Evolutionary conservation across 2,329 filamentous ascomycete species (phyloP).

Genomic region (Diaporthe amygdali): DNA sequence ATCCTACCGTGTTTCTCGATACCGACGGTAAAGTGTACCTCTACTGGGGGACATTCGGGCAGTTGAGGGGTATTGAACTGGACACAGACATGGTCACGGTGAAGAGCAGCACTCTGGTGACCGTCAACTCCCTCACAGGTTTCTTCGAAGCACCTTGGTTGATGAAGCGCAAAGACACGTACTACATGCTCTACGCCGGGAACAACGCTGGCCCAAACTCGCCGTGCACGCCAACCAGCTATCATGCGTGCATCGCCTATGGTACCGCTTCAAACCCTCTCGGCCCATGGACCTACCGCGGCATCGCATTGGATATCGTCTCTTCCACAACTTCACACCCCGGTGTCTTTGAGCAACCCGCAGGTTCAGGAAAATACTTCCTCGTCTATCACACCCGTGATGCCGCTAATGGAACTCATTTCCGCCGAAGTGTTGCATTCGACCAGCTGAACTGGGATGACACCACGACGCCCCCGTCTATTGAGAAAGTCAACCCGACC

Average conservation of each 20-base stretch:
- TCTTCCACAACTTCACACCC: conserved; percentile 44
- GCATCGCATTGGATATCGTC: conserved; percentile 40
- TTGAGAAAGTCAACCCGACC: conserved; percentile 37
- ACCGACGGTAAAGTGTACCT: conserved; percentile 40
- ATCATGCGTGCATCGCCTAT: conserved; percentile 44
- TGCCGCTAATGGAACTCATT: conserved; percentile 39
- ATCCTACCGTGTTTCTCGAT: conserved; percentile 44
- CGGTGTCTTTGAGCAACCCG: conserved; percentile 33
- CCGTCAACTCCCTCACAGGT: conserved; percentile 34
- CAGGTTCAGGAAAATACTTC: conserved; percentile 34
- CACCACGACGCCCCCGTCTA: conserved; percentile 31
- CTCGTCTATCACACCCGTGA: conserved; percentile 43
- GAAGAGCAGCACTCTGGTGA: conserved; percentile 28
- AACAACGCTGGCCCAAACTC: conserved; percentile 42
- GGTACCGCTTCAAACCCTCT: conserved; percentile 39
- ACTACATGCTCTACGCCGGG: conserved; percentile 46
- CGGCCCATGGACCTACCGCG: conserved; percentile 42
- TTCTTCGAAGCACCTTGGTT: conserved; percentile 47
- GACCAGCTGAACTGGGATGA: conserved; percentile 40
- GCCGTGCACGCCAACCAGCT: conserved; percentile 43
- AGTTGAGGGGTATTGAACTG: conserved; percentile 40
- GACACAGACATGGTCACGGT: conserved; percentile 43
- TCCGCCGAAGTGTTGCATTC: conserved; percentile 42
- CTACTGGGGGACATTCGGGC: conserved; percentile 44
- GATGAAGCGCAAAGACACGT: conserved; percentile 39